Evolutionary conservation across 2,329 filamentous ascomycete species (phyloP).

Genomic region (Stachybotrys elegans): DNA sequence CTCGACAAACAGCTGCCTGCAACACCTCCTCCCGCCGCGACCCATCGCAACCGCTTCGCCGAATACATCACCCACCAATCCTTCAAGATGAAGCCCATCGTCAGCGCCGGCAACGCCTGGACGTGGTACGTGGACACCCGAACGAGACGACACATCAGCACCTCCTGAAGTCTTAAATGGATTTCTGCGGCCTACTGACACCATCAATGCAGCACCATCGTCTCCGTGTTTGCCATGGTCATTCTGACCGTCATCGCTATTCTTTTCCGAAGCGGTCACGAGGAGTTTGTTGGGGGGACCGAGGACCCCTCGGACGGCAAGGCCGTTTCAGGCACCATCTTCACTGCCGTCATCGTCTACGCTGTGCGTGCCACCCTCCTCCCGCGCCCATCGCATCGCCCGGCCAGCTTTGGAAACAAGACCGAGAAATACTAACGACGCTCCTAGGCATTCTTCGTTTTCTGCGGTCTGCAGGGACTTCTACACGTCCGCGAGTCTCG

Average conservation of each 20-base stretch:
- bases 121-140: slow-evolving; percentile 75
- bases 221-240: slow-evolving; percentile 61
- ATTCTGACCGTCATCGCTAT: slow-evolving; percentile 60
- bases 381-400: background rate
- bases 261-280: slow-evolving; percentile 75
- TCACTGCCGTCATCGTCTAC: slow-evolving; percentile 84
- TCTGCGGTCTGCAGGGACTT: slow-evolving; percentile 84
- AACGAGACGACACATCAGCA: no score
- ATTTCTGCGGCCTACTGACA: background rate
- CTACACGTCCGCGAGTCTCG: slow-evolving; percentile 79
- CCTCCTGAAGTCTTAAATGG: no score
- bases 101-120: slow-evolving; percentile 90
- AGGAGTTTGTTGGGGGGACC: slow-evolving; percentile 73
- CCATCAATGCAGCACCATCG: slow-evolving; percentile 57
- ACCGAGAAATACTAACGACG: background rate
- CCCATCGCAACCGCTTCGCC: no score
- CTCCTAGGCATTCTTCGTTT: slow-evolving; percentile 75
- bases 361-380: slow-evolving; percentile 54
- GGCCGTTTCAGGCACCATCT: slow-evolving; percentile 79
- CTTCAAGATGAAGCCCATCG: slow-evolving; percentile 83
- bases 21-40: no score
- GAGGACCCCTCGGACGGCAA: slow-evolving; percentile 68
- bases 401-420: no score
- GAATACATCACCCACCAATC: slow-evolving; percentile 4
- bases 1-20: no score